These are phyloP conservation scores for Hymenoscyphus albidus DNA, from an alignment of 2,329 filamentous ascomycete genomes.

Conservation along the genomic window DNA sequence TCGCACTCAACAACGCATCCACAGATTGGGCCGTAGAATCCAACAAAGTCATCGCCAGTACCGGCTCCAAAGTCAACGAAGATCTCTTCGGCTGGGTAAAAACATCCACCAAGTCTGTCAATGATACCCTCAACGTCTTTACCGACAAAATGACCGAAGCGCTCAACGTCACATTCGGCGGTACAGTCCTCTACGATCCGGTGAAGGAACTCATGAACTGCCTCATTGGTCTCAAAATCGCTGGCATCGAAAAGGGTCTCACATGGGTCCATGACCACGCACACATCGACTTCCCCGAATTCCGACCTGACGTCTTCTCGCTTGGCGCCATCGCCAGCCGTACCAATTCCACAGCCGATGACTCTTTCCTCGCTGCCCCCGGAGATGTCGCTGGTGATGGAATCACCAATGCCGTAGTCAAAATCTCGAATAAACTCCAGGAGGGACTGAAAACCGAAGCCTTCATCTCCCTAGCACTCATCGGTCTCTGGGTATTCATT, in stretches of 20 bases:
- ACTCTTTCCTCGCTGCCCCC: slow-evolving; percentile 73
- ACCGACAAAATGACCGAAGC: slow-evolving; percentile 71
- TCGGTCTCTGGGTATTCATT: slow-evolving; percentile 75
- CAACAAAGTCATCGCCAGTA: slow-evolving; percentile 56
- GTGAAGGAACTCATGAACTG: slow-evolving; percentile 80
- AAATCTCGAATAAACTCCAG: slow-evolving; percentile 64
- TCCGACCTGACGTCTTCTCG: slow-evolving; percentile 79
- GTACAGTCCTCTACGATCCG: slow-evolving; percentile 73
- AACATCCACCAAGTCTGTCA: slow-evolving; percentile 76
- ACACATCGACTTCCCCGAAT: slow-evolving; percentile 72
- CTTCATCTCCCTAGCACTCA: slow-evolving; percentile 70
- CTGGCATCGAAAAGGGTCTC: slow-evolving; percentile 79
- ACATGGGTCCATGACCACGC: slow-evolving; percentile 91
- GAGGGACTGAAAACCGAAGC: slow-evolving; percentile 70
- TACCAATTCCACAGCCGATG: slow-evolving; percentile 54
- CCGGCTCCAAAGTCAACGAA: slow-evolving; percentile 72
- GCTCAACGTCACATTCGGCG: slow-evolving; percentile 75
- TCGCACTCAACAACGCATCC: slow-evolving; percentile 60
- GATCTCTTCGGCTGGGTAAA: slow-evolving; percentile 85
- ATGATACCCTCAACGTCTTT: slow-evolving; percentile 80
- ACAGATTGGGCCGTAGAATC: slow-evolving; percentile 60
- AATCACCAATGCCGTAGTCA: slow-evolving; percentile 70
- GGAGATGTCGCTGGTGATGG: slow-evolving; percentile 72
- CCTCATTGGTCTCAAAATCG: slow-evolving; percentile 82
- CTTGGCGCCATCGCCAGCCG: slow-evolving; percentile 65